phyloP scores from a whole-genome alignment of 179 eudicot species.

The Silene coronaria region DNA sequence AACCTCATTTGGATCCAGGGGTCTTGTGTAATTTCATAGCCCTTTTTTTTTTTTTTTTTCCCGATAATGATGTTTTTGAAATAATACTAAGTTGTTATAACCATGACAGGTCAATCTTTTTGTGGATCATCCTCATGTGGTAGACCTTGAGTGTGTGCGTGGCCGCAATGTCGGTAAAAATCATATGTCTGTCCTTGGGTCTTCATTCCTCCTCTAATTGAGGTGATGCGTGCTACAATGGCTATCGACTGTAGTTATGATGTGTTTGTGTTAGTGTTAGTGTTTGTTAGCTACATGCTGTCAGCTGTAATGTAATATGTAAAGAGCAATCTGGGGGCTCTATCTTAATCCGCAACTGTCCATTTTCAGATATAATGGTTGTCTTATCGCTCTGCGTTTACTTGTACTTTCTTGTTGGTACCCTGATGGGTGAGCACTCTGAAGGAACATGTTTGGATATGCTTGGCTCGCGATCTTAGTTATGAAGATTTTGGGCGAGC shows the following conservation, averaged over 20 bases:
- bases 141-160: slow-evolving; percentile 80
- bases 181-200: slow-evolving; percentile 68
- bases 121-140: slow-evolving; percentile 87
- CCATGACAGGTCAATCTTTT: slow-evolving; percentile 76
- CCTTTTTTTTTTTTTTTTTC: too few species aligned
- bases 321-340: neutral
- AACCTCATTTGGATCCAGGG: neutral
- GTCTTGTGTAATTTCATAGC: neutral
- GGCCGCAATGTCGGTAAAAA: slow-evolving; percentile 66
- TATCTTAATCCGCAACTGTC: neutral
- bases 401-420: too few species aligned
- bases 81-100: neutral
- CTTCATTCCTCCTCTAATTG: slow-evolving; percentile 42
- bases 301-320: neutral
- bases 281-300: neutral
- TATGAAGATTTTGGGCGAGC: too few species aligned
- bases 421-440: too few species aligned
- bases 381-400: neutral
- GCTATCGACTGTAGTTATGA: neutral
- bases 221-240: slow-evolving; percentile 12
- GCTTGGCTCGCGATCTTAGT: too few species aligned
- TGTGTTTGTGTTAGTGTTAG: slow-evolving; percentile 1
- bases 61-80: neutral
- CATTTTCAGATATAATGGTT: neutral
- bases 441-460: too few species aligned